Percentiles rank a stretch among this genome's conserved stretches.
Conservation (phyloP, 2,329 filamentous ascomycete species). For the Alternaria consortialis region DNA sequence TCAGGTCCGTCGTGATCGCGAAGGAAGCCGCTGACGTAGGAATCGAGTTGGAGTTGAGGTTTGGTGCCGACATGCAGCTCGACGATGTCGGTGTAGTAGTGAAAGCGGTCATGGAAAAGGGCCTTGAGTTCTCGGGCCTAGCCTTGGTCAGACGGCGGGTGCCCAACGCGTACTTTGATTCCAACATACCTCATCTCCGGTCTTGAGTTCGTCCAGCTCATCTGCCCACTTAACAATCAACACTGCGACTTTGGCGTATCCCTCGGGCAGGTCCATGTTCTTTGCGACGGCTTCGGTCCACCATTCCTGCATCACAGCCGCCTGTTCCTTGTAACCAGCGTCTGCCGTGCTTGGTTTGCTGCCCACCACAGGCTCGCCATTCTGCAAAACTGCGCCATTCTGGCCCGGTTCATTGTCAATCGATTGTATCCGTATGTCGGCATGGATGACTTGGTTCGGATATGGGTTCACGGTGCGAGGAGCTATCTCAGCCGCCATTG, state of each 20-base stretch:
- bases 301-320: slow-evolving; percentile 23
- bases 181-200: slow-evolving; percentile 34
- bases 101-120: slow-evolving; percentile 41
- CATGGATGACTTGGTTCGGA: slow-evolving; percentile 35
- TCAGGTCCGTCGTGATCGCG: slow-evolving; percentile 40
- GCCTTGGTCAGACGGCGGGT: neutral
- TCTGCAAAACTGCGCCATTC: neutral
- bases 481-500: slow-evolving; percentile 27
- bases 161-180: neutral
- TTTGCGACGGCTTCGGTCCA: slow-evolving; percentile 38
- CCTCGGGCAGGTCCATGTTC: slow-evolving; percentile 43
- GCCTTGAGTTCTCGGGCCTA: slow-evolving; percentile 42
- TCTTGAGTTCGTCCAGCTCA: slow-evolving; percentile 47
- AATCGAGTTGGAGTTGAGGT: slow-evolving; percentile 47
- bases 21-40: slow-evolving; percentile 40
- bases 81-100: slow-evolving; percentile 43
- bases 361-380: neutral
- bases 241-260: slow-evolving; percentile 48
- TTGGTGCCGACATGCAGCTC: slow-evolving; percentile 44
- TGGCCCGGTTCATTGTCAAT: slow-evolving; percentile 27
- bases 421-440: slow-evolving; percentile 35
- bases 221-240: slow-evolving; percentile 50
- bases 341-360: neutral
- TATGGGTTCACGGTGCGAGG: slow-evolving; percentile 24
- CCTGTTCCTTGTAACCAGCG: neutral